Evolutionary conservation across 768 basidiomycete species (phyloP), one percentile per base, ranked within the genome.

Genomic region (Omphalotus guepiniiformis): DNA sequence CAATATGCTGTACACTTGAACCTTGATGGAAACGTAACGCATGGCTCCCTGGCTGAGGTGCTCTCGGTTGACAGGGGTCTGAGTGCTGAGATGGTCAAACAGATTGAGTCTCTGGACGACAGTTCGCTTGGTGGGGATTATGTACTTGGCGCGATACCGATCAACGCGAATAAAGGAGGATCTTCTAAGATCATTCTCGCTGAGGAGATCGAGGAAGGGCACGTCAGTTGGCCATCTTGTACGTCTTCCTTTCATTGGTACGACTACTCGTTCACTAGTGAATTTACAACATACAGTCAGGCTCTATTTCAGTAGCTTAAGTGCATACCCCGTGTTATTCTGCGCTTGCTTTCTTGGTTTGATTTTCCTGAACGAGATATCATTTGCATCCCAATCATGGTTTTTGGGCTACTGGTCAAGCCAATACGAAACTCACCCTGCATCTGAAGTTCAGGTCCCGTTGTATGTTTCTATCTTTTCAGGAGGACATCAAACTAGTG

Each of bases 141-240:
- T n/a, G n/a, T n/a, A n/a, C n/a, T n/a, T n/a, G n/a, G n/a, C n/a
- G n/a, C n/a, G n/a, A n/a, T n/a, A n/a, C n/a, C n/a, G n/a, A n/a
- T n/a, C n/a, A 41, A 30, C 23, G 42, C 40, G 19, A 47, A 47
- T 13, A 8, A 44, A 32, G 12, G 28, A 27, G n/a, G 47, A 52
- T 15, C 23, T 15, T 7, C 44, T 36, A 15, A 51, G 48, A 63
- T 79, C 4, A 67, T 77, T 22, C 55, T 75, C 3, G 69, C 65
- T 1, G 77, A 79, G 54, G 77, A 79, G 49, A 62, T 75, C 15
- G 63, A 62, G 0, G 62, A 65, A 26, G 77, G 77, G 0, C 70
- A 65, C 37, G 70, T 78, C 9, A 65, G 72, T 18, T 74, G 72
- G 65, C 15, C 55, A 8, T 58, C 67, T 9, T 50, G 62, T 52